Base-by-base conservation (phyloP, 306 rosid species). In the Betula pendula region DNA sequence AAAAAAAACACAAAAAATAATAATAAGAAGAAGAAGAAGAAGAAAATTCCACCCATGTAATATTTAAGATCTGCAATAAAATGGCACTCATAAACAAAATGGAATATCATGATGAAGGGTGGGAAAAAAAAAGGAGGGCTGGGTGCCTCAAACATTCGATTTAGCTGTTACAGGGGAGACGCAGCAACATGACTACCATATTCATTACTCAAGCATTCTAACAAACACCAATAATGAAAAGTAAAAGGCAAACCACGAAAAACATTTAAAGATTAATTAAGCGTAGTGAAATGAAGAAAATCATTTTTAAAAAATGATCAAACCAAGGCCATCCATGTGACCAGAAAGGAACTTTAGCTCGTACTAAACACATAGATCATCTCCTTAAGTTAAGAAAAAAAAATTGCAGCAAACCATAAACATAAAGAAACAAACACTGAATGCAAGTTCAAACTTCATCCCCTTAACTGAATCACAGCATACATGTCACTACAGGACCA, bases 321-420 rank as follows among this genome's bases (percentile, higher is more conserved):
- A 56, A 38, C 51, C 20, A 31, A 33, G 62, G 62, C 56, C 29
- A 16, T 60, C 16, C 3, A 15, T 49, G 20, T 22, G 58, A 74
- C 58, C 74, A 74, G 77, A 60, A 15, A 24, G 35, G 43, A n/a
- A 83, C 78, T 72, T 65, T 68, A 48, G 11, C 55, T 50, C 47
- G 38, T 35, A 53, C 77, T 55, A 72, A 77, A 77, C 68, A 53
- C 73, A 56, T 65, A 15, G 81, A 79, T 53, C 81, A 71, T 75
- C 68, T 68, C 82, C 63, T 75, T 51, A 73, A 83, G 79, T 75
- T 63, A 73, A 29, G 2, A 29, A 29, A 29, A 72, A 68, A 74
- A 59, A 59, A 59, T 4, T 40, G 75, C 53, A 60, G 58, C 78
- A 59, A 77, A 75, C 81, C 47, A 80, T 73, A 87, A 69, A 3